Evolutionary conservation across 139 green algal species (phyloP).

Genomic region (Chloropicon primus): DNA sequence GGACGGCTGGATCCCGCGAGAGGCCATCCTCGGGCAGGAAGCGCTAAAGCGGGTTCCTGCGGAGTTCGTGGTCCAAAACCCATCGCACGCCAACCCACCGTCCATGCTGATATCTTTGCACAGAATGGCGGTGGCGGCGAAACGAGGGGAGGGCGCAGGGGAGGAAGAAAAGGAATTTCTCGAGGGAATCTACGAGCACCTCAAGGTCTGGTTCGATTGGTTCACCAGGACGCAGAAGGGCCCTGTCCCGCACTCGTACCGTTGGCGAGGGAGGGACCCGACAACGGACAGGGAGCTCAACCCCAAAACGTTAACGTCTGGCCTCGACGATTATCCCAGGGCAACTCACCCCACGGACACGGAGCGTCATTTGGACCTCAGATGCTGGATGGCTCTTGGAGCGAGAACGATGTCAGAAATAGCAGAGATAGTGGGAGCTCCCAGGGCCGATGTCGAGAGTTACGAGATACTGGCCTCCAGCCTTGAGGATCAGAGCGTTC

Average conservation of each 20-base stretch:
- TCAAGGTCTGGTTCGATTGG: slow-evolving; percentile 75
- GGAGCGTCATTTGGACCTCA: slow-evolving; percentile 84
- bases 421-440: background rate
- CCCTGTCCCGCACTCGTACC: slow-evolving; percentile 34
- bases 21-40: slow-evolving; percentile 23
- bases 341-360: slow-evolving; percentile 64
- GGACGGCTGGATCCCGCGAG: slow-evolving; percentile 58
- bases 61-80: slow-evolving; percentile 81
- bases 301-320: slow-evolving; percentile 72
- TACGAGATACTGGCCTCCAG: slow-evolving; percentile 12
- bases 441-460: slow-evolving; percentile 4
- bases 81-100: slow-evolving; percentile 73
- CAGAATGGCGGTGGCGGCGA: slow-evolving; percentile 33
- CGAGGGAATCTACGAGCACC: slow-evolving; percentile 17
- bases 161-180: slow-evolving; percentile 19
- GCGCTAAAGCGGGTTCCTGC: slow-evolving; percentile 45
- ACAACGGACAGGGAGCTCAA: slow-evolving; percentile 61
- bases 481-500: slow-evolving; percentile 31
- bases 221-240: slow-evolving; percentile 67
- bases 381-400: slow-evolving; percentile 80
- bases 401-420: slow-evolving; percentile 25
- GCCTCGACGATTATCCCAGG: slow-evolving; percentile 84
- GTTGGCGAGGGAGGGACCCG: slow-evolving; percentile 23
- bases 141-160: background rate
- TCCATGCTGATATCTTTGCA: slow-evolving; percentile 73